Base-by-base conservation (phyloP, 768 basidiomycete genomes). In the Lentinula raphanica region DNA sequence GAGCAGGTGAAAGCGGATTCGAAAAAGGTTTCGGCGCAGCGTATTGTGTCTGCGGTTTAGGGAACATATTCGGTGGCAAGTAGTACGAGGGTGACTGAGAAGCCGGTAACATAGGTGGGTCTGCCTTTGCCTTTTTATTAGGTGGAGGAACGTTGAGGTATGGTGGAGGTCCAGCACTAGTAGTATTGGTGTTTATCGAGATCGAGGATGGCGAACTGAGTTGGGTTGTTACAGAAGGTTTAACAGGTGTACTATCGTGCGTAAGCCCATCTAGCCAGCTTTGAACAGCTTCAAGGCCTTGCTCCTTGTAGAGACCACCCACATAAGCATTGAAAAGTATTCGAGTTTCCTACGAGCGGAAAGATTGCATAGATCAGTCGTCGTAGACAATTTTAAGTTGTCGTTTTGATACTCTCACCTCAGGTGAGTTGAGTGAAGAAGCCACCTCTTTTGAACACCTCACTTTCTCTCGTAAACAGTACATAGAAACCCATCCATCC, bases 1-100 rank as follows among this genome's bases (percentile, higher is more conserved):
- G 82, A n/a, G 84, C 85, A 15, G 85, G 84, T 27, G 84, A 75
- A 51, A 86, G 66, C 29, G 86, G 84, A 67, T 88, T 89, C 12
- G 76, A 67, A 36, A 72, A 64, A 27, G 49, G 63, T 7, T 69
- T 65, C 9, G 36, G 0, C 11, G 17, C 36, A 21, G 38, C 12
- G 13, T 49, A 59, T 65, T 60, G 66, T 61, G 35, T 60, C 38
- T 56, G 65, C 12, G 66, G 70, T 35, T 73, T 70, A 29, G 65
- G 64, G n/a, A 23, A 53, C 21, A 38, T 36, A 51, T 29, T 42
- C 27, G 58, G 62, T 36, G 36, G 58, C 31, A 60, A 49, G 28
- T 48, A 53, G 28, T 48, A 45, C 13, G 29, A 42, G 29, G 39
- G 21, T 55, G 69, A 63, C 64, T 75, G 68, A 48, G 73, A 64